A percentile compares a stretch with the other conserved stretches of the same genome.
Conservation (phyloP, 805 yeast species). For the Blastobotrys americana region DNA sequence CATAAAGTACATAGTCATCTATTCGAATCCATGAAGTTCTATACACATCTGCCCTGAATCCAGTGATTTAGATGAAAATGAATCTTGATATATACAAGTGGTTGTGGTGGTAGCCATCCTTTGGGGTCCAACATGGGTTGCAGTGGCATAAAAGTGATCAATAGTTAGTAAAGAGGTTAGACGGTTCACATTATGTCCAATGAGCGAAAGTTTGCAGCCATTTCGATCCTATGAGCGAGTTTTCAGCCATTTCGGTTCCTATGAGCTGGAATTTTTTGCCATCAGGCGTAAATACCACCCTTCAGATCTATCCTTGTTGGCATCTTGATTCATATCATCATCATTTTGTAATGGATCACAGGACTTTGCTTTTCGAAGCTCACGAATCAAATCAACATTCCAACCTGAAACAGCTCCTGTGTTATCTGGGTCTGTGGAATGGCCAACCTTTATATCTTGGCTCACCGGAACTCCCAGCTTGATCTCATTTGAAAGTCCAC, state of each 20-base stretch:
- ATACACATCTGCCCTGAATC: too few species aligned
- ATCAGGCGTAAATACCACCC: slow-evolving; percentile 13
- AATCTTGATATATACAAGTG: too few species aligned
- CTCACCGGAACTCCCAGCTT: slow-evolving; percentile 9
- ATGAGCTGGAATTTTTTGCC: too few species aligned
- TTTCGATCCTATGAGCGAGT: background rate
- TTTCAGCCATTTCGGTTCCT: background rate
- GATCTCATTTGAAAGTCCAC: slow-evolving; percentile 5
- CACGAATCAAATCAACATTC: slow-evolving; percentile 27
- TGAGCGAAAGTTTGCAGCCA: too few species aligned
- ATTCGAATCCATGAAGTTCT: too few species aligned
- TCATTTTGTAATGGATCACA: slow-evolving; percentile 21
- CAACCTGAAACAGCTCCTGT: slow-evolving; percentile 21
- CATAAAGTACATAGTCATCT: too few species aligned
- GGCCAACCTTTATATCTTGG: slow-evolving; percentile 8
- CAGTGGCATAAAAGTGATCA: too few species aligned
- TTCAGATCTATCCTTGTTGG: slow-evolving; percentile 8
- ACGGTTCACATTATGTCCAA: too few species aligned
- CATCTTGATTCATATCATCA: slow-evolving; percentile 6
- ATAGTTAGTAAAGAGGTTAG: too few species aligned
- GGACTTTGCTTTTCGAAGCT: slow-evolving; percentile 14
- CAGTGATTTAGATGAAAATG: too few species aligned
- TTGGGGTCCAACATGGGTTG: too few species aligned
- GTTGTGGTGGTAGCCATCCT: too few species aligned
- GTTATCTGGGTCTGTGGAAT: background rate